Evolutionary conservation across 176 grass and related monocot species (phyloP).

Genomic region (Rhynchospora tenuis): DNA sequence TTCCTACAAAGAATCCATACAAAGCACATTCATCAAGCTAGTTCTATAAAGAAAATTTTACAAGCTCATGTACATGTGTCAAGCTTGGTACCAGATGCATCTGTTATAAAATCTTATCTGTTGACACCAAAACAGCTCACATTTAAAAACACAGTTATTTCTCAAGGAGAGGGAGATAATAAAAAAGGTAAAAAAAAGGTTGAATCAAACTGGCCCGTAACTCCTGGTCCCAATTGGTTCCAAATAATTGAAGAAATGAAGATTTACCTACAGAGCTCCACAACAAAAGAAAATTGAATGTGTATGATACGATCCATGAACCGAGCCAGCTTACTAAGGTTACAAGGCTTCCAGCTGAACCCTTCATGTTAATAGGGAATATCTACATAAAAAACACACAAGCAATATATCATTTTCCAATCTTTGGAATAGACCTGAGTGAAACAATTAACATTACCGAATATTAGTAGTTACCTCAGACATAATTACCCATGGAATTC

Average conservation of each 20-base stretch:
- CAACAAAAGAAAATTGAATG: slow-evolving; percentile 73
- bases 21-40: not conserved
- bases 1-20: slow-evolving; percentile 33
- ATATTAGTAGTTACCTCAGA: slow-evolving; percentile 47
- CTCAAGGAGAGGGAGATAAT: not conserved
- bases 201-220: not conserved
- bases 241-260: not conserved
- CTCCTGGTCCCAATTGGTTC: not conserved
- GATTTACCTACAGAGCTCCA: slow-evolving; percentile 67
- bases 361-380: slow-evolving; percentile 82
- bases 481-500: slow-evolving; percentile 92
- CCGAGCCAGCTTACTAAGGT: slow-evolving; percentile 75
- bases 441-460: not conserved
- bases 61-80: not conserved
- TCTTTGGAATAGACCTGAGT: not conserved
- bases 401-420: not conserved
- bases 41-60: not conserved
- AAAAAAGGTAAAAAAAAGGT: not conserved
- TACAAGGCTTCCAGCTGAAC: slow-evolving; percentile 74
- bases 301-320: slow-evolving; percentile 63
- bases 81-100: not conserved
- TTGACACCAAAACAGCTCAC: not conserved
- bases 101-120: not conserved
- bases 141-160: not conserved
- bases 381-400: slow-evolving; percentile 44